These are phyloP conservation scores for Penicillium pancosmium DNA, from an alignment of 495 filamentous ascomycete species.

Conservation along the genomic window DNA sequence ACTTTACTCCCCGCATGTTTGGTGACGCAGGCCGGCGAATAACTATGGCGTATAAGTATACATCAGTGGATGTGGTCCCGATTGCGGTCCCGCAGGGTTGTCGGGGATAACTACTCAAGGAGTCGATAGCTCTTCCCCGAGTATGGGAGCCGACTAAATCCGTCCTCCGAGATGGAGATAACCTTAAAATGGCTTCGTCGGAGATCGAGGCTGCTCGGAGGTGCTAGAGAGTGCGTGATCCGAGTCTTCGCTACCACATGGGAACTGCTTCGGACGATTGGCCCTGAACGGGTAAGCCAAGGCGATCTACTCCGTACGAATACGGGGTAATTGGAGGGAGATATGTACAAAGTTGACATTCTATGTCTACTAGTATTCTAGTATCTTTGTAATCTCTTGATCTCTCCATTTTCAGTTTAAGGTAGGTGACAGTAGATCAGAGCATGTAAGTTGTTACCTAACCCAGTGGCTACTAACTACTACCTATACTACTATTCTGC, in stretches of 20 bases:
- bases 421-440: too few relatives aligned
- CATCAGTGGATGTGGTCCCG: background rate
- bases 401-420: too few relatives aligned
- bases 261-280: background rate
- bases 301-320: background rate
- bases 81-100: background rate
- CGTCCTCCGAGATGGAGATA: background rate
- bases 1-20: background rate
- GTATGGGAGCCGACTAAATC: background rate
- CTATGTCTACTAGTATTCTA: too few relatives aligned
- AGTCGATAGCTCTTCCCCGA: background rate
- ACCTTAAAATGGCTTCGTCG: background rate
- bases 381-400: too few relatives aligned
- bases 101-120: background rate
- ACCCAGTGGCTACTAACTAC: too few relatives aligned
- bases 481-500: too few relatives aligned
- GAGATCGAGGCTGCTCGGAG: background rate
- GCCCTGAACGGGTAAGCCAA: background rate
- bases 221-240: too few relatives aligned
- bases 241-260: too few relatives aligned
- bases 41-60: background rate
- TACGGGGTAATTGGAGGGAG: too few relatives aligned
- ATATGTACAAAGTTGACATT: background rate
- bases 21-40: background rate
- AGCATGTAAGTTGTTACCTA: too few relatives aligned